Base-by-base conservation (phyloP, 106 monocot genomes). In the Dendrobium chrysotoxum region DNA sequence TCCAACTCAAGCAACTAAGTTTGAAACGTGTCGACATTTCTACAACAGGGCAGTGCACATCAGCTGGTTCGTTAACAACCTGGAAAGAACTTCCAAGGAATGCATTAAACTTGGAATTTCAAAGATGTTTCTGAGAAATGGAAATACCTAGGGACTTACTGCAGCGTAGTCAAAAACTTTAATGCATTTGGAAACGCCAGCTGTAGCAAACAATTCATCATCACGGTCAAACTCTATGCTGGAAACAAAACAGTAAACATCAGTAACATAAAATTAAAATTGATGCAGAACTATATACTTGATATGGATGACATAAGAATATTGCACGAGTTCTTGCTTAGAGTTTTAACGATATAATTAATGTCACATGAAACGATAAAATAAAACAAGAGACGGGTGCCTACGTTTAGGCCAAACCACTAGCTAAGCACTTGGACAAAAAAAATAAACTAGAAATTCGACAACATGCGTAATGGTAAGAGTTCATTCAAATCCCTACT, bases 1-100 rank as follows among this genome's bases (percentile, higher is more conserved):
- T 97, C 97, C 97, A 97, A 81, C 97, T 97, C 76, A 97, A 90
- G 88, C 97, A 97, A 86, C 97, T 97, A 79, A 97, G 90, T 85
- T 97, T 97, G 67, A 94, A 92, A 47, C 96, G 79, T 9, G 96
- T 97, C 12, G 96, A 81, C 96, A 97, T 94, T 81, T 97, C 97
- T 64, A 97, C 92, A 81, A 97, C 86, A 35, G 97, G 90, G 78
- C 97, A 97, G 77, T 94, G 94, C 31, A 89, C 86, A 82, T 94
- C 97, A 53, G 90, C 84, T 85, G 90, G 90, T 84, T 92, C 97
- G 81, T 94, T 97, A 78, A 94, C 97, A 82, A 97, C 88, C 97
- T 97, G 83, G 75, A 84, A 65, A 39, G 23, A 73, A 82, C 53
- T 65, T 25, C 74, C 40, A 54, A 28, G 30, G 35, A 78, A 40